Percentiles rank a stretch among this genome's conserved stretches.
These are phyloP conservation scores for Elaeis guineensis DNA, from an alignment of 176 grass and related monocot species.

Conservation along the genomic window DNA sequence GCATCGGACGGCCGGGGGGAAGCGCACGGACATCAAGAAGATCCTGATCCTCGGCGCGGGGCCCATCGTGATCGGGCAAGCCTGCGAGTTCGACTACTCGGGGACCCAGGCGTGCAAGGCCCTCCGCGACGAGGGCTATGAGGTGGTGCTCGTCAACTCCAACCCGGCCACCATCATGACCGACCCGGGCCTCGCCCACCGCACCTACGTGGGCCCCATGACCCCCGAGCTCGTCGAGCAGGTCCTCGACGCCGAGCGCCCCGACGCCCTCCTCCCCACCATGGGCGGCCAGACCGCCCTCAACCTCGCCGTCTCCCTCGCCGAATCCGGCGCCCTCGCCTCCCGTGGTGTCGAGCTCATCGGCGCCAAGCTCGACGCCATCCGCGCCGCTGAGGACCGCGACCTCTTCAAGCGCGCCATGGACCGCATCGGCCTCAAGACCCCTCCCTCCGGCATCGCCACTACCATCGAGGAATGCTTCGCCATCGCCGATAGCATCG, in stretches of 20 bases:
- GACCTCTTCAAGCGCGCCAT: conserved; percentile 93
- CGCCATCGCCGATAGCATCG: conserved; percentile 54
- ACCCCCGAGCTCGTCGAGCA: conserved; percentile 71
- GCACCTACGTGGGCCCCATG: conserved; percentile 97
- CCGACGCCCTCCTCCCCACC: conserved; percentile 81
- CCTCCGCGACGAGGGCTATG: conserved; percentile 74
- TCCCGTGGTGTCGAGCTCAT: conserved; percentile 63
- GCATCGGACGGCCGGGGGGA: conserved; percentile 8
- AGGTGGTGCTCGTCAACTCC: conserved; percentile 91
- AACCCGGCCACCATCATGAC: conserved; percentile 99
- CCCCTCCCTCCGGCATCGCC: conserved; percentile 82
- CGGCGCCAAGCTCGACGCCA: conserved; percentile 75
- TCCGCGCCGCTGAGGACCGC: conserved; percentile 78
- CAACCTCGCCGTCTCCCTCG: conserved; percentile 82
- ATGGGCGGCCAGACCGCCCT: conserved; percentile 98
- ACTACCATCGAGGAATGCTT: conserved; percentile 82
- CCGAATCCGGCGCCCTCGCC: conserved; percentile 69
- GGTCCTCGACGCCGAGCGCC: conserved; percentile 67
- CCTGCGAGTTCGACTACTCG: conserved; percentile 99
- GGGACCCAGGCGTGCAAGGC: conserved; percentile 98
- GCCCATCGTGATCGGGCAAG: conserved; percentile 93
- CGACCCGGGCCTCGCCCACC: conserved; percentile 80
- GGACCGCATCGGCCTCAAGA: conserved; percentile 84
- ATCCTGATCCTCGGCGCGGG: conserved; percentile 93
- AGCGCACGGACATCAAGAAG: conserved; percentile 71